Percentiles rank a stretch among this genome's conserved stretches.
Evolutionary conservation across 495 filamentous ascomycete genomes (phyloP).

Genomic region (Lophiostoma macrostomum): DNA sequence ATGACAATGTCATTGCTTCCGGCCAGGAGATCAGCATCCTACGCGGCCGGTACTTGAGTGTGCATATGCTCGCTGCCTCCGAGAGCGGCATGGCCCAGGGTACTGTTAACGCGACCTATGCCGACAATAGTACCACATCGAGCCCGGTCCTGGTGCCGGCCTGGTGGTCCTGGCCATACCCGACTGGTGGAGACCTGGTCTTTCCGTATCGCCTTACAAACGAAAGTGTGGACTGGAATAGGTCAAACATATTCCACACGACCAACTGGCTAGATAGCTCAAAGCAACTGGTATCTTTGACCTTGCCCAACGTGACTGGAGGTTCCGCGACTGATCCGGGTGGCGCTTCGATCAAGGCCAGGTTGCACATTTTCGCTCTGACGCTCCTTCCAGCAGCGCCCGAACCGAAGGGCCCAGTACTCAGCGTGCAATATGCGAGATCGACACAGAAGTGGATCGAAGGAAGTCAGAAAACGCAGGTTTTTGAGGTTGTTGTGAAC

Average conservation of each 20-base stretch:
- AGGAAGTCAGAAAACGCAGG: conserved; percentile 46
- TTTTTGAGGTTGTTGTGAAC: conserved; percentile 52
- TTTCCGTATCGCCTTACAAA: conserved; percentile 50
- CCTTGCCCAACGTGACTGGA: conserved; percentile 41
- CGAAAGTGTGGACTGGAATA: conserved; percentile 48
- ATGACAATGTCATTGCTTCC: conserved; percentile 47
- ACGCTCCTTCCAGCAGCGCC: conserved; percentile 36
- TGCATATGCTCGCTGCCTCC: conserved; percentile 48
- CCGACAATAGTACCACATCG: conserved; percentile 43
- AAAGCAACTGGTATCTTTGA: conserved; percentile 46
- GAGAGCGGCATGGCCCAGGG: conserved; percentile 47
- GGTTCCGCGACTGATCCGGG: conserved; percentile 14
- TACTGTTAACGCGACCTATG: conserved; percentile 48
- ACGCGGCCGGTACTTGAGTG: conserved; percentile 43
- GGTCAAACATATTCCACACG: conserved; percentile 53
- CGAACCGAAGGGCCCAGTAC: conserved; percentile 13
- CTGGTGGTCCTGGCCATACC: conserved; percentile 50
- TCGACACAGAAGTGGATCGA: conserved; percentile 53
- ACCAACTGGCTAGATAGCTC: conserved; percentile 48
- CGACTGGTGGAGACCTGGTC: conserved; percentile 50
- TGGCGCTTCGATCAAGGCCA: conserved; percentile 20
- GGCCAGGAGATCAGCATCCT: conserved; percentile 46
- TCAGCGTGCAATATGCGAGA: conserved; percentile 49
- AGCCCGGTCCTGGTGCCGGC: conserved; percentile 47
- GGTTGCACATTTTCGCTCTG: conserved; percentile 49